Base-by-base conservation (phyloP, 768 basidiomycete species). In the Panaeolus papilionaceus region DNA sequence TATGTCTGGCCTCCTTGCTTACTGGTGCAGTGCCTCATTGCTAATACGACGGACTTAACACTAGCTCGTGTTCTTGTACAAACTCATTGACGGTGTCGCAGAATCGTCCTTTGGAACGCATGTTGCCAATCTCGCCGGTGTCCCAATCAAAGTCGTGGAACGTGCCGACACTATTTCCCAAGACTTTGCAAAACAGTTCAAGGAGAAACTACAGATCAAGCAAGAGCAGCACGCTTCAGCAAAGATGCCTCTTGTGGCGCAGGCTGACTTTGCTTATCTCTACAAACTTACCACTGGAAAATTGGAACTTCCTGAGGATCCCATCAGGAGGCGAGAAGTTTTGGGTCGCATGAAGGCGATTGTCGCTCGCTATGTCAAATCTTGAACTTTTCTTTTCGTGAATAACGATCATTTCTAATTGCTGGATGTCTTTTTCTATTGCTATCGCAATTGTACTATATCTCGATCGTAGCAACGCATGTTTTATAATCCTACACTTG, bases 91-190 rank as follows among this genome's bases (percentile, higher is more conserved):
- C 38, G 94, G 94, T 14, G 90, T 89, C n/a, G 94, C 95, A 0
- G 87, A 89, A 39, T 93, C 92, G 18, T 95, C 95, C 0, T 96
- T 96, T 73, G 95, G 94, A 9, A 95, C 95, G 1, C 95, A 97
- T 74, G 97, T 99, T 49, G 98, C 98, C 37, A 93, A 91, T 71
- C 85, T 99, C 54, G 98, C 97, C 3, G 98, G 97, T 5, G 95
- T 99, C 0, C 95, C 96, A 1, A 75, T 84, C 14, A 83, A 86
- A 8, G 93, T 99, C 16, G 95, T 99, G 45, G 84, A 92, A 68
- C 89, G 98, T 3, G 98, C 98, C 4, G 95, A 96, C 70, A 78
- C 87, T 28, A 88, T 99, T 61, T 98, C 96, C 14, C 87, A 87
- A 64, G 90, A 93, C 73, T 96, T 96, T 75, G 93, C 95, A 0